Evolutionary conservation across 345 rosid genomes (phyloP).

Genomic region (Eucalyptus regnans): DNA sequence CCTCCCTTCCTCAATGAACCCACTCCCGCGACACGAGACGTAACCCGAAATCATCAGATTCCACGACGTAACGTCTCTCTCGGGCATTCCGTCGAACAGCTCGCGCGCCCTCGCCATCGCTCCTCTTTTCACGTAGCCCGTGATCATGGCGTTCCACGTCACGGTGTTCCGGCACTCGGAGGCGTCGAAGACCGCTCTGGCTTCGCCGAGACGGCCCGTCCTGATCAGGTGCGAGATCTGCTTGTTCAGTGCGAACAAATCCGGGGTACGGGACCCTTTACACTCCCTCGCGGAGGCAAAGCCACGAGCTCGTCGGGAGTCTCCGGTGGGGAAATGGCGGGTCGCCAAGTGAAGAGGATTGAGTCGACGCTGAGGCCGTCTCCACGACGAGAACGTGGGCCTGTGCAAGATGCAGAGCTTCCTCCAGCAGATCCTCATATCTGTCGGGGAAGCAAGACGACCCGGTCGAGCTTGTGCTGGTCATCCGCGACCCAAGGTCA

Average conservation of each 20-base stretch:
- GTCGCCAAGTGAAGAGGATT: neutral
- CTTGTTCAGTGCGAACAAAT: slow-evolving; percentile 22
- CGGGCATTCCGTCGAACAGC: slow-evolving; percentile 40
- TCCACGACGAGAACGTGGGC: neutral
- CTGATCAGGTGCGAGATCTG: slow-evolving; percentile 32
- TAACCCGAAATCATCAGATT: slow-evolving; percentile 61
- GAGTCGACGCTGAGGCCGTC: neutral
- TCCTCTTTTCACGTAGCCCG: slow-evolving; percentile 34
- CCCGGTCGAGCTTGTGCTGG: neutral
- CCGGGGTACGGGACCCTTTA: neutral
- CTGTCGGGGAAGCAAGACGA: neutral
- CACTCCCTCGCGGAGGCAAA: neutral
- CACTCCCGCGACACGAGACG: slow-evolving; percentile 26
- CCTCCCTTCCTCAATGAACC: slow-evolving; percentile 37
- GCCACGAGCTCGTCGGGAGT: neutral
- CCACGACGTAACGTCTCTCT: slow-evolving; percentile 46
- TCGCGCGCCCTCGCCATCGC: slow-evolving; percentile 27
- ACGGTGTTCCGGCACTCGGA: slow-evolving; percentile 21
- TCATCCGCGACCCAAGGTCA: neutral
- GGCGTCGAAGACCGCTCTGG: slow-evolving; percentile 33
- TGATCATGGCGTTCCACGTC: slow-evolving; percentile 63
- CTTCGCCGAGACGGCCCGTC: slow-evolving; percentile 31
- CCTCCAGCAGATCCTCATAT: neutral
- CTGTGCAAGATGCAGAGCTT: neutral
- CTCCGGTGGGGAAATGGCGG: neutral